Evolutionary conservation across 257 asterid genomes (phyloP), one percentile per base, ranked within the genome.

Genomic region (Scutellaria baicalensis): DNA sequence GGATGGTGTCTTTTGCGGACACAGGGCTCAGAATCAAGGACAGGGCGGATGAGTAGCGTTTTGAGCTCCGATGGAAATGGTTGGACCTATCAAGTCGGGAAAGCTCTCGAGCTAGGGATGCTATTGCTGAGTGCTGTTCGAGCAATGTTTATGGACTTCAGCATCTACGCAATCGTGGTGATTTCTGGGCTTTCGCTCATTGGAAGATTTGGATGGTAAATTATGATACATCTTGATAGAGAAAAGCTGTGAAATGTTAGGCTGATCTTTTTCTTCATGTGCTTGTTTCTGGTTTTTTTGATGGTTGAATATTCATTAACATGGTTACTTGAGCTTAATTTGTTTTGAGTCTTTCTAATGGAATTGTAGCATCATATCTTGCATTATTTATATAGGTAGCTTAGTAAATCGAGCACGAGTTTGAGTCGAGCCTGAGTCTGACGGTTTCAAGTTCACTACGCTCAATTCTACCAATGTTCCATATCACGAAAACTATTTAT

Each of bases 141-240:
- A 57, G 94, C 96, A 8, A n/a, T 85, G 79, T 77, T 86, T 45
- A 83, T 93, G 77, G 99, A 93, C 74, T 77, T 86, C 55, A 75
- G 95, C 62, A 57, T 93, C 65, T 93, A 89, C 67, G 81, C 82
- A 0, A 77, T 89, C 38, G 79, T 84, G 77, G 88, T 93, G 48
- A 23, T 89, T 21, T 77, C 68, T 50, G 85, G 85, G 4, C 71
- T 74, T 64, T 70, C 78, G 12, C 27, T 80, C 6, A 58, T 59
- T 8, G 48, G 16, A 14, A 33, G n/a, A 66, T 48, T 70, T 6
- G 73, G 73, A 63, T 73, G 68, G 63, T 69, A 52, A 57, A n/a
- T 56, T 55, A 6, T 36, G 52, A 7, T 33, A 56, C 39, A 14
- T 67, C 2, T 59, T 50, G 39, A 27, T 66, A 17, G 47, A 6